A percentile compares a stretch with the other conserved stretches of the same genome.
phyloP scores from a whole-genome alignment of 108 stramenopile genomes.

The Nannochloropsis salina region DNA sequence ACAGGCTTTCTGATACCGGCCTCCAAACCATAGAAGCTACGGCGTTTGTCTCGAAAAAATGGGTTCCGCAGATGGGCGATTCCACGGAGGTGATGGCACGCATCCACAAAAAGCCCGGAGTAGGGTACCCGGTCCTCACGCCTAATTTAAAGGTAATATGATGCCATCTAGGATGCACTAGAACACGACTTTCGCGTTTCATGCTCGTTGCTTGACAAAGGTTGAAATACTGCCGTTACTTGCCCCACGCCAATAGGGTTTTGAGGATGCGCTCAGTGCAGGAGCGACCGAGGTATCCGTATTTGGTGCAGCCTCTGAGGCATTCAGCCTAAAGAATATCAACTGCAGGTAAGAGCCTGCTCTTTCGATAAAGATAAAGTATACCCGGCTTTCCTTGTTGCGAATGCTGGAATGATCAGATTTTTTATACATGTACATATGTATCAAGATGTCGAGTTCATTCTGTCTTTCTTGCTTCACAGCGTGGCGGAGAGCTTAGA shows the following conservation, averaged over 20 bases:
- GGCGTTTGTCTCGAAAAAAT: constrained; percentile 77
- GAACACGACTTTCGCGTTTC: too few species aligned
- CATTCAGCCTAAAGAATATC: constrained; percentile 70
- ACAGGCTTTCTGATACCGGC: constrained; percentile 60
- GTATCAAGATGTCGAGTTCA: background rate
- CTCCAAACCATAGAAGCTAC: constrained; percentile 66
- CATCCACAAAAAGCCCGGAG: constrained; percentile 37
- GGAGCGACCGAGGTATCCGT: constrained; percentile 59
- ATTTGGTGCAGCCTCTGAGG: constrained; percentile 74
- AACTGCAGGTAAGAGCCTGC: constrained; percentile 54
- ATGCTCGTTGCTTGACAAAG: too few species aligned
- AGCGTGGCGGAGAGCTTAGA: constrained; percentile 68
- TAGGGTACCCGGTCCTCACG: constrained; percentile 57
- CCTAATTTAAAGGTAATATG: constrained; percentile 65
- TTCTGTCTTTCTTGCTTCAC: background rate
- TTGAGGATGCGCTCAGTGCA: constrained; percentile 22
- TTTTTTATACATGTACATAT: too few species aligned
- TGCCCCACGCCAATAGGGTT: constrained; percentile 6
- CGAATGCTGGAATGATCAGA: too few species aligned
- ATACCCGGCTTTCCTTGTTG: background rate
- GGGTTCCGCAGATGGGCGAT: constrained; percentile 82
- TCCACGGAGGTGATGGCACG: constrained; percentile 56
- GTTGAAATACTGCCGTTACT: background rate
- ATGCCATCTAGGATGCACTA: background rate
- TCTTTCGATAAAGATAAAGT: too few species aligned